Evolutionary conservation across 2,329 filamentous ascomycete species (phyloP), one percentile per base, ranked within the genome.

Genomic region (Xylariaceae sp.): DNA sequence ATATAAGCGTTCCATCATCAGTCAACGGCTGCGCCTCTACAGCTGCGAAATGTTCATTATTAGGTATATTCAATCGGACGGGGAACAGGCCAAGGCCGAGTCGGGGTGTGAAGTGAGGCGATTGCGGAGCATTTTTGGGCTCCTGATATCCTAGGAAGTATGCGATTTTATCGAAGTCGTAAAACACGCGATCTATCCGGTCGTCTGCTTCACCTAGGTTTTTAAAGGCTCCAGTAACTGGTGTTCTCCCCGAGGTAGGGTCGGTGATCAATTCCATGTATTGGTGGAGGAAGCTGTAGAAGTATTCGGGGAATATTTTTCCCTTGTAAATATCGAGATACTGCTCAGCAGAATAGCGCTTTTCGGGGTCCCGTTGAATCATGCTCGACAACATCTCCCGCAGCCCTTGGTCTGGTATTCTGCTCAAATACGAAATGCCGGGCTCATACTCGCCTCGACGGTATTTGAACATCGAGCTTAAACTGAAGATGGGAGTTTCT

Each of bases 261-360:
- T 97, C 91, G 3, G 94, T 97, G 59, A 99, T 89, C 52, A 95
- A 81, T 62, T 89, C 89, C 90, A 99, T 96, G 68, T 99, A 96
- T 65, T 96, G 91, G 68, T 99, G 94, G 34, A 99, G 77, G 68
- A 99, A 97, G 68, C 84, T 95, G 76, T 96, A 97, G 66, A 99
- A 99, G 72, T 99, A 99, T 55, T 89, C 84, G 0, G 94, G 95
- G 60, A 99, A 99, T 3, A 92, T 89, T 67, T 92, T 96, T 46
- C 83, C 83, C 65, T 90, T 89, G 84, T 89, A 97, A 65, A 96
- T 92, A 27, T 91, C 87, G 7, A 99, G 76, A 62, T 96, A 97
- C 66, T 97, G 89, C 55, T 96, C 91, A 1, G 94, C 92, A 19
- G 90, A 91, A 70, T 95, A 95, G 62, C 94, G 83, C 63, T 89